Evolutionary conservation across 2,329 filamentous ascomycete species (phyloP).

Genomic region (Gaeumannomyces tritici): DNA sequence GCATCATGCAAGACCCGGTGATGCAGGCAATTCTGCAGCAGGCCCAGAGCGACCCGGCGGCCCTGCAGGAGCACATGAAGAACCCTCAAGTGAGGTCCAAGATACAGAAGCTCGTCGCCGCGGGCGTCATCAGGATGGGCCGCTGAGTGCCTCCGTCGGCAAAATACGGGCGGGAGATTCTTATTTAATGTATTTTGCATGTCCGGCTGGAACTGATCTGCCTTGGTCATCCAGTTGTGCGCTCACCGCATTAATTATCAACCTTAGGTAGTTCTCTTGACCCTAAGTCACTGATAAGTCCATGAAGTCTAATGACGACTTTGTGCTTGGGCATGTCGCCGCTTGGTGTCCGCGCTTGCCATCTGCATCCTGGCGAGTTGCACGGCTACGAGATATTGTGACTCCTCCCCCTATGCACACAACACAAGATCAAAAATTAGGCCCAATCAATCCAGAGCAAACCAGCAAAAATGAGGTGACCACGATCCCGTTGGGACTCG

Average conservation of each 20-base stretch:
- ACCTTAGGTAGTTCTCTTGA: background rate
- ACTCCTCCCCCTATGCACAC: no score
- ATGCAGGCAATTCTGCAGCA: slow-evolving; percentile 98
- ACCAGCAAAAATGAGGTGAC: background rate
- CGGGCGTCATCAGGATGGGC: slow-evolving; percentile 72
- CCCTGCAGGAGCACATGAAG: slow-evolving; percentile 94
- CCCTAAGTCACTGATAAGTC: background rate
- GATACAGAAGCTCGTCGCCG: slow-evolving; percentile 89
- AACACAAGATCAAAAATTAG: no score
- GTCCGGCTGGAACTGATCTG: background rate
- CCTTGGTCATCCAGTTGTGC: background rate
- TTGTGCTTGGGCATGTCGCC: background rate
- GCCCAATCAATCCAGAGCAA: background rate
- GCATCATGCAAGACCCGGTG: slow-evolving; percentile 87
- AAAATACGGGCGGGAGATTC: background rate
- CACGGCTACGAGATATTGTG: no score
- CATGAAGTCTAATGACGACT: background rate
- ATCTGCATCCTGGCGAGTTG: no score
- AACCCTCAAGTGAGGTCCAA: slow-evolving; percentile 78
- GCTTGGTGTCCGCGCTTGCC: background rate
- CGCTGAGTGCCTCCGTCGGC: background rate
- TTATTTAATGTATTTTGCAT: background rate
- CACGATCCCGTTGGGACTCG: background rate
- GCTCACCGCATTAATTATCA: background rate
- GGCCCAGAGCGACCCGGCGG: slow-evolving; percentile 85